These are phyloP conservation scores for Cairneyella variabilis DNA, from an alignment of 495 filamentous ascomycete species.

Conservation along the genomic window DNA sequence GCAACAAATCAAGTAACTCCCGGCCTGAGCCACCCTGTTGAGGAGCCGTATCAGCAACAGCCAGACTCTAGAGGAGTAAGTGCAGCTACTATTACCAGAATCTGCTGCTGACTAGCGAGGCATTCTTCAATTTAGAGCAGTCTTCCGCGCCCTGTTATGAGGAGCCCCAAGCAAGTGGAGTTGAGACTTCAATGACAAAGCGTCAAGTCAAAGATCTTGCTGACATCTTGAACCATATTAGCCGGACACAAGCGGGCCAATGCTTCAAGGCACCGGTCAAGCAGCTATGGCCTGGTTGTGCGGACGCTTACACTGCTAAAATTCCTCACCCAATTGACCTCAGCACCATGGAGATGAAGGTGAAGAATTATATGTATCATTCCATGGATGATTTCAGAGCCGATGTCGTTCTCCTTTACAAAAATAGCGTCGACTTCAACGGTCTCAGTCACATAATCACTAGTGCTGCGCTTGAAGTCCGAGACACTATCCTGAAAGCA, in stretches of 20 bases:
- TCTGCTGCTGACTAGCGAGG: background rate
- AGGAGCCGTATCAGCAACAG: slow-evolving; percentile 6
- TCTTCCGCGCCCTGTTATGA: background rate
- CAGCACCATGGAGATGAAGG: slow-evolving; percentile 69
- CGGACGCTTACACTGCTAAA: slow-evolving; percentile 64
- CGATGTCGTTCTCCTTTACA: slow-evolving; percentile 71
- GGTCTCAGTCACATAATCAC: slow-evolving; percentile 70
- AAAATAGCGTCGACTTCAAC: slow-evolving; percentile 78
- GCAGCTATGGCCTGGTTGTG: slow-evolving; percentile 40
- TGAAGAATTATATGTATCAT: slow-evolving; percentile 62
- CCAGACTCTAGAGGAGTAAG: slow-evolving; percentile 4
- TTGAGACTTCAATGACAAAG: slow-evolving; percentile 6
- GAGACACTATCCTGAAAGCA: slow-evolving; percentile 8
- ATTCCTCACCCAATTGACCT: slow-evolving; percentile 81
- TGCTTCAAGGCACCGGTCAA: slow-evolving; percentile 71
- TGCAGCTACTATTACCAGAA: slow-evolving; percentile 2
- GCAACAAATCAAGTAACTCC: too few relatives aligned
- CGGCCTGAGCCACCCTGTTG: too few relatives aligned
- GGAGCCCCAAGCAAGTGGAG: slow-evolving; percentile 1
- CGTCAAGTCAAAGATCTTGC: slow-evolving; percentile 6
- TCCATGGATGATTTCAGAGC: slow-evolving; percentile 58
- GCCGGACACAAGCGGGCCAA: slow-evolving; percentile 33
- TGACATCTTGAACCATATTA: slow-evolving; percentile 11
- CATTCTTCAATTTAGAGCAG: background rate
- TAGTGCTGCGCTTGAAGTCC: slow-evolving; percentile 38